These are phyloP conservation scores for Maudiozyma pseudohumilis DNA, from an alignment of 805 yeast species.

Conservation along the genomic window DNA sequence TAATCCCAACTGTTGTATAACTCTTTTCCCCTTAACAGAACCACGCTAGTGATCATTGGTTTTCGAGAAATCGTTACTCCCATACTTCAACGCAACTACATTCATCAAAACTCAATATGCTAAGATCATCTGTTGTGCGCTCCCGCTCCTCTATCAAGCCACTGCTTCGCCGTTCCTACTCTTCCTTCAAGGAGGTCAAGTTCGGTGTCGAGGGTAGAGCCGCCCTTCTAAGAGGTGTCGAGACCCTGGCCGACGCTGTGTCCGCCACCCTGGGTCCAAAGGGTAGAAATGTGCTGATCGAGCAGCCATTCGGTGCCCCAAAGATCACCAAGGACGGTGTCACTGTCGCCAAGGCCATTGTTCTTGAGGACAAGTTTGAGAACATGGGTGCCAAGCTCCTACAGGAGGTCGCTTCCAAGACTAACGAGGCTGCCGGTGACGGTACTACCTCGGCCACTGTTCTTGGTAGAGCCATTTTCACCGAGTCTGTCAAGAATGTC, in stretches of 20 bases:
- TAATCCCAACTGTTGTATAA: too few species aligned
- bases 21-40: too few species aligned
- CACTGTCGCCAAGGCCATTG: constrained; percentile 83
- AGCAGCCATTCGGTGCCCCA: constrained; percentile 94
- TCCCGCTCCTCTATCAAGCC: constrained; percentile 10
- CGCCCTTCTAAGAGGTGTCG: constrained; percentile 86
- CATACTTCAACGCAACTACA: too few species aligned
- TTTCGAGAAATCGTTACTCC: too few species aligned
- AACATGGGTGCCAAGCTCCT: constrained; percentile 91
- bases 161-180: constrained; percentile 25
- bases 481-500: constrained; percentile 91
- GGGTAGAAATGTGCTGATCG: constrained; percentile 94
- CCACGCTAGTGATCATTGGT: too few species aligned
- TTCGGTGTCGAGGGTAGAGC: constrained; percentile 98
- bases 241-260: constrained; percentile 90
- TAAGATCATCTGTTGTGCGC: constrained; percentile 15
- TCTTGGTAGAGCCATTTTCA: constrained; percentile 87
- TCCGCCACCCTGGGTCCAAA: constrained; percentile 95
- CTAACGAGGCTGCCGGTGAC: constrained; percentile 96
- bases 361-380: constrained; percentile 81
- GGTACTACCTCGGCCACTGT: constrained; percentile 98
- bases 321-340: constrained; percentile 99
- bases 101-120: too few species aligned
- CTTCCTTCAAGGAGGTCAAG: constrained; percentile 80
- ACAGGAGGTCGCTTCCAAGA: constrained; percentile 94